These are phyloP conservation scores for Dothidotthia symphoricarpi DNA, from an alignment of 2,329 filamentous ascomycete genomes.

Conservation along the genomic window DNA sequence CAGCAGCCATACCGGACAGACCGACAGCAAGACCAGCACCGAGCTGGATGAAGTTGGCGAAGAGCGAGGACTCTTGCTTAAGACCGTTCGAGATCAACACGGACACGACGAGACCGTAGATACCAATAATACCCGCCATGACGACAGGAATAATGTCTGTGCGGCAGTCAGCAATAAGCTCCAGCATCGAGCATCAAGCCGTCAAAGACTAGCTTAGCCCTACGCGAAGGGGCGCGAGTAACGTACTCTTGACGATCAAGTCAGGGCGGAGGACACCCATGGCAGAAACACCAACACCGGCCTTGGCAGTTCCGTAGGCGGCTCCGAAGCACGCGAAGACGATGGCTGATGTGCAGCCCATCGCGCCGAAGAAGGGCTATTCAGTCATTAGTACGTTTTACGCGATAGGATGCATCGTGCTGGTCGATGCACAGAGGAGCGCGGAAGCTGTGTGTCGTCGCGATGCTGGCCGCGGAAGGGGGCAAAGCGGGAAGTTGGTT, in stretches of 20 bases:
- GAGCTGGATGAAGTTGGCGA: constrained; percentile 54
- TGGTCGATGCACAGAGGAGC: constrained; percentile 9
- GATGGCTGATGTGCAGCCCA: constrained; percentile 93
- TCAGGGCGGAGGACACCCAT: constrained; percentile 98
- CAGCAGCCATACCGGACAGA: constrained; percentile 86
- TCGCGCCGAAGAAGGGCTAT: constrained; percentile 91
- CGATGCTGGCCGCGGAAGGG: constrained; percentile 22
- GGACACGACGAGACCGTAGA: constrained; percentile 63
- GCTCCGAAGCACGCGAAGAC: constrained; percentile 96
- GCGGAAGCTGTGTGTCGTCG: constrained; percentile 12
- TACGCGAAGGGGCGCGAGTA: neutral
- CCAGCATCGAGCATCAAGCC: too few species aligned
- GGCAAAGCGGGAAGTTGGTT: constrained; percentile 16
- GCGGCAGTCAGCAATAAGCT: constrained; percentile 11
- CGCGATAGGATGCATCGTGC: constrained; percentile 1
- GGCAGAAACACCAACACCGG: constrained; percentile 95
- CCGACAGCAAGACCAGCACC: constrained; percentile 60
- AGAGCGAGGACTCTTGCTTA: constrained; percentile 48
- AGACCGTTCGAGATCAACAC: constrained; percentile 56
- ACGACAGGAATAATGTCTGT: constrained; percentile 98
- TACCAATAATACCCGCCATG: constrained; percentile 99
- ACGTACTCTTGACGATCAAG: constrained; percentile 98
- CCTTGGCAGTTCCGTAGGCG: constrained; percentile 98
- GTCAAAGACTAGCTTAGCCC: neutral
- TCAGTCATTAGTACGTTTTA: constrained; percentile 21